Evolutionary conservation across 768 basidiomycete species (phyloP).

Genomic region (Favolaschia claudopus): DNA sequence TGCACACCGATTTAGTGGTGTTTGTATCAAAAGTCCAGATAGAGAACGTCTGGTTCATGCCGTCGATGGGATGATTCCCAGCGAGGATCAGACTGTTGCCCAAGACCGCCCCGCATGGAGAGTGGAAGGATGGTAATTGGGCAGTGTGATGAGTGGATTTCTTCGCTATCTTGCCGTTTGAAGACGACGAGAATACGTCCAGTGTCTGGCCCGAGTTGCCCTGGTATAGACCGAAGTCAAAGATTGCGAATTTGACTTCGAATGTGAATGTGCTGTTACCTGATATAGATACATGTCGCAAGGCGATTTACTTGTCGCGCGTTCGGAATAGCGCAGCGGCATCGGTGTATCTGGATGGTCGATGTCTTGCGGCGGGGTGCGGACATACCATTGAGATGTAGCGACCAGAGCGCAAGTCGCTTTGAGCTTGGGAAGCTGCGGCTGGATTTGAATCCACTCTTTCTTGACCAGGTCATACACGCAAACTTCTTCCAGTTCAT

Average conservation of each 20-base stretch:
- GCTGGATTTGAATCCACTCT: slow-evolving; percentile 14
- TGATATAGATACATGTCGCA: slow-evolving; percentile 17
- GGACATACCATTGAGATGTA: slow-evolving; percentile 15
- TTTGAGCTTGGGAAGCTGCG: background rate
- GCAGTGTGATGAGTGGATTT: background rate
- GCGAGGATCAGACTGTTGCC: slow-evolving; percentile 23
- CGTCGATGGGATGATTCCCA: slow-evolving; percentile 5
- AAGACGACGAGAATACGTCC: slow-evolving; percentile 4
- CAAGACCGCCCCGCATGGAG: slow-evolving; percentile 21
- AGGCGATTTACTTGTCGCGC: background rate
- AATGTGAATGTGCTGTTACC: background rate
- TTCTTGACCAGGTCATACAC: slow-evolving; percentile 20
- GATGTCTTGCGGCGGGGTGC: background rate
- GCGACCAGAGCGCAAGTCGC: background rate
- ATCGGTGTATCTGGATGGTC: background rate
- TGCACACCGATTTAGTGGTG: slow-evolving; percentile 6
- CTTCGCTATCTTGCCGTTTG: background rate
- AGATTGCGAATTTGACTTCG: background rate
- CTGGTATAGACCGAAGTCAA: background rate
- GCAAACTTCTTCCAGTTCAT: slow-evolving; percentile 13
- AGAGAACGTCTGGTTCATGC: slow-evolving; percentile 1
- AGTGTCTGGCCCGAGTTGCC: slow-evolving; percentile 1
- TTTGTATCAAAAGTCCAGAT: slow-evolving; percentile 23
- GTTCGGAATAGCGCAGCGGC: slow-evolving; percentile 18
- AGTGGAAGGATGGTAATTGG: slow-evolving; percentile 7